Base-by-base conservation (phyloP, 2,329 filamentous ascomycete genomes). In the Ascochyta koolunga region DNA sequence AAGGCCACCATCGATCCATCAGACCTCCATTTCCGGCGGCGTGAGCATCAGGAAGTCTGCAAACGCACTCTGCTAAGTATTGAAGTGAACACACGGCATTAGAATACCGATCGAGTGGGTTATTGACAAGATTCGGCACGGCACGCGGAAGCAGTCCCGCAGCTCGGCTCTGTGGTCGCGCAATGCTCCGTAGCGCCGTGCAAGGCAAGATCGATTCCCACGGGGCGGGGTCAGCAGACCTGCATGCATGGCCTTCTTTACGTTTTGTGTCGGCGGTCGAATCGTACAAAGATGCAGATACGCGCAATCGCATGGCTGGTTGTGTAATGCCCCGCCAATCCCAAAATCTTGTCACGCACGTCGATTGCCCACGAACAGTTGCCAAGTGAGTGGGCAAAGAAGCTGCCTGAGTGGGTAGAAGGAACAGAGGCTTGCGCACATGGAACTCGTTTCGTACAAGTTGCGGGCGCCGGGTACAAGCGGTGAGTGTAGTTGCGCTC, bases 191-290 rank as follows among this genome's bases (percentile, higher is more conserved):
- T 47, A 52, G 42, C 46, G 47, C 52, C 36, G 39, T 33, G 21
- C 55, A 36, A 59, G 27, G 37, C 43, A 6, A 41, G 11, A 45
- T 41, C 33, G 24, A 54, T 45, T 36, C 51, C 45, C 45, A 40
- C 29, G 39, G 37, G 45, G 51, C 45, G 45, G 45, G 51, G 51
- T 54, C 51, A 54, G 51, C 51, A 54, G 45, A 45, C 22, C 22
- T 24, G 22, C 51, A 36, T 45, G 45, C 51, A 49, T 54, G 45
- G 51, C 51, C 31, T 49, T 44, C 31, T 47, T 38, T 39, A 50
- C 51, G 45, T 45, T 44, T 22, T 49, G 44, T 49, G 35, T 45
- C 32, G 10, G 22, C 27, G 33, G 32, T 37, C 36, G n/a, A 45
- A 46, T 45, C 15, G 45, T 31, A 49, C 51, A 37, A 25, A 29